A percentile compares a stretch with the other conserved stretches of the same genome.
phyloP scores from a whole-genome alignment of 108 stramenopile genomes.

The Nannochloropsis oceanica region DNA sequence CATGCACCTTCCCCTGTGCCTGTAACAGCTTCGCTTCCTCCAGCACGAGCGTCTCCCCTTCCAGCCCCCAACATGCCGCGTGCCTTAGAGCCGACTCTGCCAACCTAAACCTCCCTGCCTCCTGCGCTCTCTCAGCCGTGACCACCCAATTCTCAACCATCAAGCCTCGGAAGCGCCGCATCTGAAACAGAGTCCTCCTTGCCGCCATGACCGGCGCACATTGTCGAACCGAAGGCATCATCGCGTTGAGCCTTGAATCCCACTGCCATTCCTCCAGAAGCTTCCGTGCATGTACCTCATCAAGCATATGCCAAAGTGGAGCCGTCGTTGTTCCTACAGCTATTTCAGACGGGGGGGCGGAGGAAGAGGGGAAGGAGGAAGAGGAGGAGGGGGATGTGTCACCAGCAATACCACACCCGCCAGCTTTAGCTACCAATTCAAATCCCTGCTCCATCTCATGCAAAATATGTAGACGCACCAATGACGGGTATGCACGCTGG shows the following conservation, averaged over 20 bases:
- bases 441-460: slow-evolving; percentile 29
- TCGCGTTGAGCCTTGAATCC: slow-evolving; percentile 12
- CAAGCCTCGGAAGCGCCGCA: background rate
- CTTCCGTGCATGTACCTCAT: background rate
- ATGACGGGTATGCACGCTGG: slow-evolving; percentile 26
- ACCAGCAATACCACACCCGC: background rate
- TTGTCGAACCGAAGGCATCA: slow-evolving; percentile 21
- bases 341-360: too few relatives aligned
- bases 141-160: slow-evolving; percentile 32
- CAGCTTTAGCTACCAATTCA: background rate
- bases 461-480: slow-evolving; percentile 22
- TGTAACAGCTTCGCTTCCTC: slow-evolving; percentile 29
- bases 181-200: background rate
- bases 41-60: slow-evolving; percentile 16
- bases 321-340: background rate
- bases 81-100: slow-evolving; percentile 26
- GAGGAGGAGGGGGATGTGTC: background rate
- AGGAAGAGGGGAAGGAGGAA: too few relatives aligned
- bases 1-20: slow-evolving; percentile 18
- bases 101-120: slow-evolving; percentile 24
- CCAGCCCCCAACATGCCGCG: slow-evolving; percentile 17
- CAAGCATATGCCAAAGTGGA: background rate
- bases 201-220: slow-evolving; percentile 25
- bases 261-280: slow-evolving; percentile 3
- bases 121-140: slow-evolving; percentile 10